Conservation (phyloP, 2,329 filamentous ascomycete genomes). For the Ceratocystis destructans region DNA sequence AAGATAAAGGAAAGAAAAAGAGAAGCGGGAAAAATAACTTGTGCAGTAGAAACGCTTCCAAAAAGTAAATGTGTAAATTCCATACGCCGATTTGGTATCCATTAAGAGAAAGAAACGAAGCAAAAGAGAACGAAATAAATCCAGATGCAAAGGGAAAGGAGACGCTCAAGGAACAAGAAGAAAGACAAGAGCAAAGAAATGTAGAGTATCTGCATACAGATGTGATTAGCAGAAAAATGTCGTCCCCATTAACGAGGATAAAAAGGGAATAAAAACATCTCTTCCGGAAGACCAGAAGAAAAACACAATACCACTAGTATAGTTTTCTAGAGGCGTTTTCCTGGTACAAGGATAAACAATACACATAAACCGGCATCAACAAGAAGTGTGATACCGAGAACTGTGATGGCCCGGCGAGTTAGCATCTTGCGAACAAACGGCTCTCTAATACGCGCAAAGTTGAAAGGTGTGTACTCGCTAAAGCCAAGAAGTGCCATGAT, state of each 20-base stretch:
- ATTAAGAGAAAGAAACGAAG: slow-evolving; percentile 13
- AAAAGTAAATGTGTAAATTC: slow-evolving; percentile 2
- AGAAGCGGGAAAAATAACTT: neutral
- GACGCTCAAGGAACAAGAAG: neutral
- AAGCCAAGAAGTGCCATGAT: slow-evolving; percentile 75
- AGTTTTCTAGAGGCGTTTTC: slow-evolving; percentile 54
- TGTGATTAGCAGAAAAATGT: neutral
- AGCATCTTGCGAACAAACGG: slow-evolving; percentile 81
- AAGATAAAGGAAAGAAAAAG: neutral
- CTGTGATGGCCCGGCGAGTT: slow-evolving; percentile 68
- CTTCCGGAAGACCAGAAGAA: neutral
- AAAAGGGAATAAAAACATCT: neutral
- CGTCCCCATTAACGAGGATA: neutral
- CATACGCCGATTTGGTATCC: slow-evolving; percentile 15
- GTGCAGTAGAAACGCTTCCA: slow-evolving; percentile 7
- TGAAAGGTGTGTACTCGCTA: slow-evolving; percentile 94
- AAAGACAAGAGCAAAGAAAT: neutral
- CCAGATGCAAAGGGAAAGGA: neutral
- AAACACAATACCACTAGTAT: neutral
- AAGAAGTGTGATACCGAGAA: slow-evolving; percentile 59
- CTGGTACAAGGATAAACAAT: slow-evolving; percentile 89
- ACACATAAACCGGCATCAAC: slow-evolving; percentile 72
- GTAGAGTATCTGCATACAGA: neutral
- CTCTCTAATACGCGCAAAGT: slow-evolving; percentile 75
- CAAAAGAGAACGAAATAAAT: neutral